phyloP scores from a whole-genome alignment of 129 eudicot genomes.

The Heracleum sosnowskyi region DNA sequence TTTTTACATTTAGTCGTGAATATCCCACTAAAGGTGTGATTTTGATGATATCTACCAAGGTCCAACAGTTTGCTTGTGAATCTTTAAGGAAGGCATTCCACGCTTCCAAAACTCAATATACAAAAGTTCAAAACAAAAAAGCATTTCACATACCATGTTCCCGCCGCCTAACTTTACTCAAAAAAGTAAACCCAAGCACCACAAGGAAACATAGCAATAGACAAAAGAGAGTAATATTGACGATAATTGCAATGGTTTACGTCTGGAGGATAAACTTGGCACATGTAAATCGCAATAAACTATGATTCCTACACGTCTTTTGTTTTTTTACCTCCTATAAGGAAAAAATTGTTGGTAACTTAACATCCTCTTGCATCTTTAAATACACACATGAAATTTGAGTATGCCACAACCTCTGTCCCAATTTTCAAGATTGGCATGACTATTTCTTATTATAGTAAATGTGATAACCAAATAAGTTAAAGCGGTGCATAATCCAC shows the following conservation, averaged over 20 bases:
- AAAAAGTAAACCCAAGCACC: neutral
- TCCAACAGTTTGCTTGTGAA: neutral
- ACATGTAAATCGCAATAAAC: neutral
- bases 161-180: neutral
- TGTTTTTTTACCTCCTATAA: neutral
- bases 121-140: neutral
- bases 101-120: neutral
- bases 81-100: neutral
- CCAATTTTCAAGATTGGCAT: neutral
- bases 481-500: constrained; percentile 1
- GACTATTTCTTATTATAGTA: neutral
- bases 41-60: too few species aligned
- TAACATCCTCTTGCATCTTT: neutral
- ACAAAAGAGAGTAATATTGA: neutral
- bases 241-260: neutral
- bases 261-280: neutral
- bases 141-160: neutral
- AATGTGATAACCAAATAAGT: neutral
- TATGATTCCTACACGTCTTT: neutral
- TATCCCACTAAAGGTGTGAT: too few species aligned
- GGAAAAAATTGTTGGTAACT: neutral
- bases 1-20: too few species aligned
- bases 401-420: neutral
- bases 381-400: neutral
- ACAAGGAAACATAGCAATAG: neutral